These are phyloP conservation scores for Penicillium expansum DNA, from an alignment of 2,329 filamentous ascomycete species.

Conservation along the genomic window DNA sequence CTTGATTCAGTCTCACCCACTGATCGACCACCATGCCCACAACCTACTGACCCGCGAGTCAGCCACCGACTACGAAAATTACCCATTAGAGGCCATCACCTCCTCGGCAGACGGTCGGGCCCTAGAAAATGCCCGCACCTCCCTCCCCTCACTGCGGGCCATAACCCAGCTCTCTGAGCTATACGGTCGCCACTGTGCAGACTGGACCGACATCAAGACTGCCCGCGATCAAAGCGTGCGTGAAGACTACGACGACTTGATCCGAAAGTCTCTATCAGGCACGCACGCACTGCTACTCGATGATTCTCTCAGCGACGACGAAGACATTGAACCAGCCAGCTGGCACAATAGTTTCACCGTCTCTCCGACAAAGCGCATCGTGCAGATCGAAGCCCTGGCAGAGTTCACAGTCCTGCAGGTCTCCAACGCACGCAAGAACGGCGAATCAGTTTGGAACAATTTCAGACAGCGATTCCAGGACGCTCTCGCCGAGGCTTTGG, in stretches of 20 bases:
- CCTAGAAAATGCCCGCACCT: constrained; percentile 59
- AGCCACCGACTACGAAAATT: constrained; percentile 34
- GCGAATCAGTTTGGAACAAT: constrained; percentile 25
- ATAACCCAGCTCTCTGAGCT: constrained; percentile 65
- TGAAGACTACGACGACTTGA: constrained; percentile 56
- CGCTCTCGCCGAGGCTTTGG: constrained; percentile 56
- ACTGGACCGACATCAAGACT: constrained; percentile 57
- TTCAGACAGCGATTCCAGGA: constrained; percentile 32
- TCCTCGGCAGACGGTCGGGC: constrained; percentile 71
- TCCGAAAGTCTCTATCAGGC: constrained; percentile 64
- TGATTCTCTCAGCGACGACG: constrained; percentile 62
- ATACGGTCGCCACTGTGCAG: constrained; percentile 59
- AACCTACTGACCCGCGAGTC: constrained; percentile 40
- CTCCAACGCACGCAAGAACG: constrained; percentile 33
- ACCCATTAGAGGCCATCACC: constrained; percentile 61
- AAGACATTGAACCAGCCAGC: constrained; percentile 54
- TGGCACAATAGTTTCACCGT: constrained; percentile 67
- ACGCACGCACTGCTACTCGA: constrained; percentile 76
- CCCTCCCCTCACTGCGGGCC: constrained; percentile 68
- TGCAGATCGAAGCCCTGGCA: constrained; percentile 73
- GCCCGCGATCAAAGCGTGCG: constrained; percentile 50
- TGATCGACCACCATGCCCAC: constrained; percentile 51
- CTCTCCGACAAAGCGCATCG: constrained; percentile 67
- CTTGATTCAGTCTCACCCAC: constrained; percentile 40
- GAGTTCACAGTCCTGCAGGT: constrained; percentile 59